Percentiles rank a stretch among this genome's conserved stretches.
Evolutionary conservation across 805 yeast genomes (phyloP).

Genomic region (Starmerella potacharoeniae): DNA sequence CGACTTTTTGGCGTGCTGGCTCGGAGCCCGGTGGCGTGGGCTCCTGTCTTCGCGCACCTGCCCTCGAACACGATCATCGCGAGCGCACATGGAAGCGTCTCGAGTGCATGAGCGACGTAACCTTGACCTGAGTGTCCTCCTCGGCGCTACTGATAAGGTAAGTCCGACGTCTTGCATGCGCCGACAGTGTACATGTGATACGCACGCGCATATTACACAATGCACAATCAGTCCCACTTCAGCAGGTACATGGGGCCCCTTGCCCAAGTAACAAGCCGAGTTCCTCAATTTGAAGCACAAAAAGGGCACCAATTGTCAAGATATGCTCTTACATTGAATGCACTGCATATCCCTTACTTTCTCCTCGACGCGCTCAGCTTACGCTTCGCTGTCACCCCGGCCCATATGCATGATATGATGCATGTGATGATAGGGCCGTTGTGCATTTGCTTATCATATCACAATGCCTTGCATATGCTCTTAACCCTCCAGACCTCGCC

Average conservation of each 20-base stretch:
- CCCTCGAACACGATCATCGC: no score
- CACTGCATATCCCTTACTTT: background rate
- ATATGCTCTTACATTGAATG: no score
- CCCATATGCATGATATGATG: background rate
- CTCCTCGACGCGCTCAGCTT: background rate
- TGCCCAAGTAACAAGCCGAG: background rate
- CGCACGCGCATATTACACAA: background rate
- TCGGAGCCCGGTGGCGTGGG: no score
- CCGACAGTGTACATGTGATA: background rate
- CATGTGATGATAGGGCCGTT: background rate
- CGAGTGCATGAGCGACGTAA: background rate
- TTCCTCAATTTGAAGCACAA: background rate
- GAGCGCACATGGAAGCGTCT: no score
- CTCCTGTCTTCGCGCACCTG: no score
- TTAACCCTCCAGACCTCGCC: background rate
- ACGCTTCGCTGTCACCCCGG: background rate
- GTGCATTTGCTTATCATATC: conserved; percentile 1
- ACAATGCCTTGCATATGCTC: background rate
- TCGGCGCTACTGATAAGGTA: background rate
- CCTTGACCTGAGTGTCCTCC: background rate
- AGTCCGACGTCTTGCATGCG: background rate
- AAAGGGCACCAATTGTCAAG: no score
- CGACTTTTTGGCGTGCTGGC: no score
- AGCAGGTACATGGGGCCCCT: background rate
- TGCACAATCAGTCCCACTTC: background rate